Evolutionary conservation across 1,284 basidiomycete genomes (phyloP).

Genomic region (Coriolopsis trogii): DNA sequence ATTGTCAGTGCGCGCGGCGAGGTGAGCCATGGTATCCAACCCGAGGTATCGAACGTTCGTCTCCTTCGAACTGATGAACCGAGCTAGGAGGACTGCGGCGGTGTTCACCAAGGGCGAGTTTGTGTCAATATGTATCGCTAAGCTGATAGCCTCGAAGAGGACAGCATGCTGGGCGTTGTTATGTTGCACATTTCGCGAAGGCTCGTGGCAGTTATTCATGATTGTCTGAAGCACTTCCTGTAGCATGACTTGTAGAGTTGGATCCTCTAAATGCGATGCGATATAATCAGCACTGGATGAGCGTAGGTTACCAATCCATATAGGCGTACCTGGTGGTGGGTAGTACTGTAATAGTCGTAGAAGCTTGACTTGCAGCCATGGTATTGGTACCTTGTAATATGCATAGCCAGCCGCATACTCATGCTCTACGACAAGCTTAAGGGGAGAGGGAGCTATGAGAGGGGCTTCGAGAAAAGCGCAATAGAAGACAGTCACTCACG

Average conservation of each 20-base stretch:
- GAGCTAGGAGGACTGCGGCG: slow-evolving; percentile 90
- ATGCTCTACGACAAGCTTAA: slow-evolving; percentile 91
- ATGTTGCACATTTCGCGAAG: slow-evolving; percentile 94
- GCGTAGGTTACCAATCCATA: neutral
- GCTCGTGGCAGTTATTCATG: slow-evolving; percentile 92
- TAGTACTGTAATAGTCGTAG: slow-evolving; percentile 95
- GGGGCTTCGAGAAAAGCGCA: neutral
- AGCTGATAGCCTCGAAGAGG: slow-evolving; percentile 97
- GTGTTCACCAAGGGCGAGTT: slow-evolving; percentile 88
- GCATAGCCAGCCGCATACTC: slow-evolving; percentile 90
- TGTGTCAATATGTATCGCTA: slow-evolving; percentile 96
- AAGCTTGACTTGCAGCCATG: slow-evolving; percentile 98
- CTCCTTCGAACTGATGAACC: slow-evolving; percentile 97
- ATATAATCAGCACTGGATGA: neutral
- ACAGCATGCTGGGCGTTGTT: slow-evolving; percentile 98
- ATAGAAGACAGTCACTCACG: slow-evolving; percentile 47
- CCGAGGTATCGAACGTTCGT: slow-evolving; percentile 99
- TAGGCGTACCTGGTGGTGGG: slow-evolving; percentile 78
- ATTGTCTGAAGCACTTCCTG: slow-evolving; percentile 88
- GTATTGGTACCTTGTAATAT: slow-evolving; percentile 97
- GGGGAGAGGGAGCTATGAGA: too few relatives aligned
- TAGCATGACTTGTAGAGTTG: slow-evolving; percentile 75
- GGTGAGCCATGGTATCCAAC: slow-evolving; percentile 97
- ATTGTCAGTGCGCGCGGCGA: slow-evolving; percentile 91
- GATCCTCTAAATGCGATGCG: slow-evolving; percentile 67